phyloP scores from a whole-genome alignment of 2,329 filamentous ascomycete genomes.

The Boeremia exigua region DNA sequence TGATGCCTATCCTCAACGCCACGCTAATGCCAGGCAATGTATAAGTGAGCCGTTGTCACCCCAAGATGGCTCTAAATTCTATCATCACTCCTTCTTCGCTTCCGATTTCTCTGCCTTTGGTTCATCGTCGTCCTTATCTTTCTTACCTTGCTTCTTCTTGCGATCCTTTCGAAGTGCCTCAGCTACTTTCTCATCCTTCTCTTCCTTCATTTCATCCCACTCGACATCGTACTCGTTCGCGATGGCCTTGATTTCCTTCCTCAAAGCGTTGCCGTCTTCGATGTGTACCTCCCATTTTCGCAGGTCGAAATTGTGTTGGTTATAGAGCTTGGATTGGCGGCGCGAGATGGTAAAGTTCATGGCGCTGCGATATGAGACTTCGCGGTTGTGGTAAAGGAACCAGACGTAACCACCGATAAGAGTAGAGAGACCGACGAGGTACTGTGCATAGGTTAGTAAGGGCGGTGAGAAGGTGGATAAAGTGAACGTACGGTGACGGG shows the following conservation, averaged over 20 bases:
- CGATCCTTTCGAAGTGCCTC: conserved; percentile 60
- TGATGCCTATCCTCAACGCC: conserved; percentile 11
- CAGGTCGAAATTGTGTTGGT: conserved; percentile 75
- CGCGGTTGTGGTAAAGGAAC: conserved; percentile 91
- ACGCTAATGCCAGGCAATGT: conserved; percentile 5
- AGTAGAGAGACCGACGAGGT: conserved; percentile 82
- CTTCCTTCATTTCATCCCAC: conserved; percentile 80
- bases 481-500: conserved; percentile 69
- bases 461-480: neutral
- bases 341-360: conserved; percentile 85
- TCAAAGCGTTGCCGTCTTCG: conserved; percentile 77
- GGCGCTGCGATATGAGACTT: conserved; percentile 84
- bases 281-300: conserved; percentile 78
- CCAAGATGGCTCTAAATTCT: neutral
- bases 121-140: conserved; percentile 42
- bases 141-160: conserved; percentile 44
- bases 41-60: neutral
- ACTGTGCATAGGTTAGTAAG: conserved; percentile 46
- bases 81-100: neutral
- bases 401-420: conserved; percentile 91
- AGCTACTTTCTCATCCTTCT: conserved; percentile 67
- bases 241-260: conserved; percentile 79
- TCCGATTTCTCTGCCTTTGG: conserved; percentile 16
- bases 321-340: conserved; percentile 78
- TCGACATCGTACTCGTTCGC: conserved; percentile 89